Evolutionary conservation across 768 basidiomycete species (phyloP), one percentile per base, ranked within the genome.

Genomic region (Lactarius akahatsu): DNA sequence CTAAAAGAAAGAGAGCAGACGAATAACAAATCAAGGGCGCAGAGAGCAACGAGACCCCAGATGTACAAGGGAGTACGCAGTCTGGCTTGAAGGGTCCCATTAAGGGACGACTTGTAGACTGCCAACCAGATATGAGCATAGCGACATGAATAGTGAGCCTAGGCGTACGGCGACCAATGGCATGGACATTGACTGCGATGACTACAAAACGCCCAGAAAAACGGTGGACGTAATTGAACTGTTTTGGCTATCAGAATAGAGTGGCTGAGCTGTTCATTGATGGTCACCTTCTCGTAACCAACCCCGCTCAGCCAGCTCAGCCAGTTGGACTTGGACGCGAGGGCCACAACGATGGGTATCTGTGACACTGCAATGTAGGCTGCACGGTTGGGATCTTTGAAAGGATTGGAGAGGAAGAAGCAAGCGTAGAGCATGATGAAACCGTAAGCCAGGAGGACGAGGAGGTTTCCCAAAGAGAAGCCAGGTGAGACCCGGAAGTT

Each of bases 221-320:
- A n/a, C 85, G 83, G 72, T 87, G 86, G 28, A 86, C 71, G 72
- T 77, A 84, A 73, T 85, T 85, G 62, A 83, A 71, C 79, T 85
- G 66, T 57, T 67, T 67, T 59, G 68, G 66, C 16, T 45, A 18
- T 43, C 10, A 50, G 20, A 16, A 52, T 58, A 20, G 15, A 9
- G 41, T 9, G 1, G 34, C 10, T 26, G 18, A 2, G 59, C 41
- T 40, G 26, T 6, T 3, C 56, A 82, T 40, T 10, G 0, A 15
- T 40, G 38, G 2, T 40, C 38, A 40, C 83, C 70, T 80, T 80
- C 64, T 83, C 81, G 69, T 84, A 84, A 1, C 82, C 79, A 58
- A 81, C 72, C 4, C 79, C 81, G 8, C 82, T 62, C 28, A 79
- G 63, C 65, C 77, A 72, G 20, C 79, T 76, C 18, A 84, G 56